Evolutionary conservation across 2,329 filamentous ascomycete genomes (phyloP), one percentile per base, ranked within the genome.

Genomic region (Falciphora oryzae): DNA sequence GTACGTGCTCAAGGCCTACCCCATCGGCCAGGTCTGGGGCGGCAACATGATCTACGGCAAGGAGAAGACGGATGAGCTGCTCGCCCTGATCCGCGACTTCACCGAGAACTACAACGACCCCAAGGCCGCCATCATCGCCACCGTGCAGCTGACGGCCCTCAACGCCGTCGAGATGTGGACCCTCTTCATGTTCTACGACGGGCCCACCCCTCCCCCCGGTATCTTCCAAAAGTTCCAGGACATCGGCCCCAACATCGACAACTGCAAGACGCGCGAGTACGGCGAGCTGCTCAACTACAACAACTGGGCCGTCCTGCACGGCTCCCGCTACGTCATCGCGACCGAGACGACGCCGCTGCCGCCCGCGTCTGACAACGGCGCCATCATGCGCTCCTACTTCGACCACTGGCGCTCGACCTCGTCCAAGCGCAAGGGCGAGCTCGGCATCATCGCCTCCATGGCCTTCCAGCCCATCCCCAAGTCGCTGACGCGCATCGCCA

Each of bases 151-250:
- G 22, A 78, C 78, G 0, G 67, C 75, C 4, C 70, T 77, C 5
- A 76, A 77, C 16, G 66, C 80, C 0, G 69, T 85, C 61, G 77
- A 86, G 66, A 76, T 82, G 28, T 87, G 84, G 83, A 78, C 85
- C 65, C 73, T 89, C 65, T 88, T 89, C 73, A 71, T 86, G 50
- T 88, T 86, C 75, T 89, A 88, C 71, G 83, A 89, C 71, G 86
- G 83, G 1, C 78, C 80, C 0, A 72, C 74, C 62, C 80, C 80
- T 0, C 85, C 86, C 0, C 70, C 75, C 1, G 81, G 76, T 4
- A 78, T 84, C 2, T 89, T 89, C 65, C 77, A 80, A 64, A 81
- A 81, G 65, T 89, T 89, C 72, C 80, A 80, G 1, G 75, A 75
- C 53, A 76, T 84, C 60, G 69, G 73, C 0, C 77, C 78, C 1